Base-by-base conservation (phyloP, 495 filamentous ascomycete species). In the Parachaetomium inaequale region DNA sequence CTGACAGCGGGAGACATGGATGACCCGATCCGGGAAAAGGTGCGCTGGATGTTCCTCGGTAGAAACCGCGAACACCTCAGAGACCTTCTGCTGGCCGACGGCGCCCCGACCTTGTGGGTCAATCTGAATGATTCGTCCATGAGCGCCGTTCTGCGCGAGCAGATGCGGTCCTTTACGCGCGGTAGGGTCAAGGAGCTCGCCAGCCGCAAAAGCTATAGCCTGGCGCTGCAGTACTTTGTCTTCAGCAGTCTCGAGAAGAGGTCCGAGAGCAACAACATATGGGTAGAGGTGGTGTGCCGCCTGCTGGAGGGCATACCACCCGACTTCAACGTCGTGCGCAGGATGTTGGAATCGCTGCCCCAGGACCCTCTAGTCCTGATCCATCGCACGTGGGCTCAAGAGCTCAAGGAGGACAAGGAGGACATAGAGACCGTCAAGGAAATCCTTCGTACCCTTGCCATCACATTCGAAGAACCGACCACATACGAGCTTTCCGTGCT, bases 221-320 rank as follows among this genome's bases (percentile, higher is more conserved):
- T 46, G 43, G 43, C 43, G 43, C 12, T 46, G 21, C 43, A 46
- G 43, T 46, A 46, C 19, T 46, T 46, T 46, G 43, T 46, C 10
- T 46, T 46, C 43, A 46, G 43, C 43, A 46, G 43, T 25, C 43
- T 46, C 5, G 43, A 46, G 43, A 46, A 46, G 43, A 46, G 43
- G 19, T 23, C 43, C 43, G 43, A 46, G 21, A 46, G 43, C 19
- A 46, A 46, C 43, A 46, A 7, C 43, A 46, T 46, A 21, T 46
- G 43, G 43, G 43, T 46, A 3, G 43, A 46, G 43, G 43, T 46
- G 43, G 43, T 46, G 21, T 46, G 43, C 43, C 43, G n/a, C 21
- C n/a, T 46, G 43, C 10, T 46, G 43, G 19, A 46, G 43, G 43
- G 43, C 19, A 46, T 46, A 21, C 43, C 43, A 0, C 21, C 43